Conservation (phyloP, 2,329 filamentous ascomycete species). For the Dendrostoma leiphaemia region DNA sequence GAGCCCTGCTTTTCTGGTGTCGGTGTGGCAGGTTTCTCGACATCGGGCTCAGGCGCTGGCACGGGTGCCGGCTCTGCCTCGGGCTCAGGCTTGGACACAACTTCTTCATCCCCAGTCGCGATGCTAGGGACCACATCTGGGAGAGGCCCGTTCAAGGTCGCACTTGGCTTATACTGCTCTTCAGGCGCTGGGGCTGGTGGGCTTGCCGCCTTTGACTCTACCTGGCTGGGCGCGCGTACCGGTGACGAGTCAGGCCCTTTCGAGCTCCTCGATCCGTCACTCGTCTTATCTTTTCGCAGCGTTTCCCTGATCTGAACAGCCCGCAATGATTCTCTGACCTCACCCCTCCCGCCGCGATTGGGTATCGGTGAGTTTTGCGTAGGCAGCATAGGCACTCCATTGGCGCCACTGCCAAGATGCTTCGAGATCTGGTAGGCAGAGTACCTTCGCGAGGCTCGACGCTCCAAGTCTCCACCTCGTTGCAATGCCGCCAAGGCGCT, state of each 20-base stretch:
- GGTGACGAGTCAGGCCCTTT: slow-evolving; percentile 45
- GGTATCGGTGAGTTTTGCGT: slow-evolving; percentile 79
- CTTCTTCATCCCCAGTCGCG: slow-evolving; percentile 28
- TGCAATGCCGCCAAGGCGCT: slow-evolving; percentile 90
- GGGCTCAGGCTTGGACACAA: slow-evolving; percentile 23
- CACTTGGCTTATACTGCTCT: slow-evolving; percentile 60
- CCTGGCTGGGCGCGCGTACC: slow-evolving; percentile 50
- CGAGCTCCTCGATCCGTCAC: slow-evolving; percentile 39
- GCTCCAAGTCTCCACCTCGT: slow-evolving; percentile 86
- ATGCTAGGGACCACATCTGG: slow-evolving; percentile 44
- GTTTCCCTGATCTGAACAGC: slow-evolving; percentile 56
- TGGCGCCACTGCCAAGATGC: slow-evolving; percentile 77
- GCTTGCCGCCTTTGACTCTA: slow-evolving; percentile 34
- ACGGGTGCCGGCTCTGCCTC: slow-evolving; percentile 23
- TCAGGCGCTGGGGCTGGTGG: slow-evolving; percentile 59
- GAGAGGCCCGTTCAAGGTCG: slow-evolving; percentile 58
- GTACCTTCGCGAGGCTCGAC: slow-evolving; percentile 87
- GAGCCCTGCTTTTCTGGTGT: slow-evolving; percentile 49
- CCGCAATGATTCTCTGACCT: slow-evolving; percentile 81
- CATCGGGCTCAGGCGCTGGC: slow-evolving; percentile 13
- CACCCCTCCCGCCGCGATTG: slow-evolving; percentile 75
- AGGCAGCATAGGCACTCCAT: slow-evolving; percentile 83
- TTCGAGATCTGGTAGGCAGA: slow-evolving; percentile 97
- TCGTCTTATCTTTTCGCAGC: slow-evolving; percentile 47
- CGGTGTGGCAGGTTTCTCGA: slow-evolving; percentile 19